Base-by-base conservation (phyloP, 1,284 basidiomycete genomes). In the Farysia itapuensis region DNA sequence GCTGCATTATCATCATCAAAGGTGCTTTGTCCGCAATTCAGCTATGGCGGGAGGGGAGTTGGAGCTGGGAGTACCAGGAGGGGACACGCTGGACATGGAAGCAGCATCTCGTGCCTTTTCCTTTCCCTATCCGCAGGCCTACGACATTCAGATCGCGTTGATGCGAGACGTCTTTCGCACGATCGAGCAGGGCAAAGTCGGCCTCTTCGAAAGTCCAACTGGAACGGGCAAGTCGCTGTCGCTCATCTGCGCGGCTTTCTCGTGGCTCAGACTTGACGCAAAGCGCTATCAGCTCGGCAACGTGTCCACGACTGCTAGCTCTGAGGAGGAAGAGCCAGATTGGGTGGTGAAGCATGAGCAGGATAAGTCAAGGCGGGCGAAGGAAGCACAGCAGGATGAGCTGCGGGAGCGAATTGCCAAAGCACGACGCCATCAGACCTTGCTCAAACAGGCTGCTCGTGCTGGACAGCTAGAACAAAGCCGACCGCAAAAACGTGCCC, bases 141-240 rank as follows among this genome's bases (percentile, higher is more conserved):
- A 98, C 77, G 77, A 81, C 14, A 95, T 95, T 56, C 94, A 98
- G 77, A 79, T 84, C 1, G 84, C 90, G 29, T 82, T 97, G 25
- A 97, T 97, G 93, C 83, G 81, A 12, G 87, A 90, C 50, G 79
- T 97, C 4, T 97, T 94, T 74, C 68, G 81, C 2, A 83, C 87
- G 0, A 88, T 96, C 39, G 91, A 96, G 72, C 61, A 77, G 4
- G 37, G 81, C 68, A 77, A 87, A 83, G 77, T 95, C 8, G 85
- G 89, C 2, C 87, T 97, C 34, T 76, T 80, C 35, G 80, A 81
- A 50, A 79, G 77, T 36, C 80, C 80, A 2, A 80, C 80, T 3
- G 80, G 80, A 7, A 81, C 79, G 11, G 79, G 79, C 33, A 80
- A 80, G 48, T 79, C 79, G 3, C 70, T 80, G 0, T 77, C 74